phyloP scores from a whole-genome alignment of 2,329 filamentous ascomycete genomes.

The Colletotrichum australisinense region DNA sequence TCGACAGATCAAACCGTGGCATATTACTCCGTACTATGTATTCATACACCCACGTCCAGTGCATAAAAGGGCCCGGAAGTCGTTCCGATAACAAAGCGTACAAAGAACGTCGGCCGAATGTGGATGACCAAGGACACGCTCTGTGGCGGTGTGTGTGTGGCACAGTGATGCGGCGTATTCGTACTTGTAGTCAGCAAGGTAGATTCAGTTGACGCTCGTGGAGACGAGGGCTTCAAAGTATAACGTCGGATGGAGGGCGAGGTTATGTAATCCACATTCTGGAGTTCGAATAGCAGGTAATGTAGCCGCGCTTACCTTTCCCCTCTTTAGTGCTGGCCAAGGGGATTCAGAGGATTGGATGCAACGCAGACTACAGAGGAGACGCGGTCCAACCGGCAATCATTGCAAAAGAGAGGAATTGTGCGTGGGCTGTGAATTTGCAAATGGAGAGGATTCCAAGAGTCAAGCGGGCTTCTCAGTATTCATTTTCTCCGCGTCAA shows the following conservation, averaged over 20 bases:
- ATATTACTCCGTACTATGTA: not conserved
- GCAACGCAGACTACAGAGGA: not conserved
- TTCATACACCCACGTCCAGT: not conserved
- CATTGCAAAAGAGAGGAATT: slow-evolving; percentile 3
- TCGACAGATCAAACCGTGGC: not conserved
- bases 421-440: slow-evolving; percentile 2
- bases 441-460: not conserved
- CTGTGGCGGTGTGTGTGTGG: slow-evolving; percentile 1
- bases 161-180: not conserved
- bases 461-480: slow-evolving; percentile 2
- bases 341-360: not conserved
- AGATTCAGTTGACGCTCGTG: not conserved
- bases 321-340: not conserved
- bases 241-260: not conserved
- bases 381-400: not conserved
- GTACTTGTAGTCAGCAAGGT: too few species aligned
- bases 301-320: not conserved
- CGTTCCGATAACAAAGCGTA: slow-evolving; percentile 3
- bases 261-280: not conserved
- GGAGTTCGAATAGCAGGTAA: not conserved
- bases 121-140: not conserved
- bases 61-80: not conserved
- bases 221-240: not conserved
- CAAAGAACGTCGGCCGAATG: not conserved
- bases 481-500: slow-evolving; percentile 2